Evolutionary conservation across 176 grass and related monocot genomes (phyloP).

Genomic region (Triticum aestivum): IWGSC_CS_RefSeq_v2.1 NC_057795.1:695526025-695526524

Average conservation of each 20-base stretch:
- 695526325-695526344: background rate
- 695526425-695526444: conserved; percentile 91
- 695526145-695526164: background rate
- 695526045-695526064: conserved; percentile 96
- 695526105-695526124: conserved; percentile 14
- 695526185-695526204: background rate
- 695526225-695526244: background rate
- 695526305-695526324: conserved; percentile 10
- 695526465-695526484: background rate
- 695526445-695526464: conserved; percentile 45
- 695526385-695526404: conserved; percentile 76
- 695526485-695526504: background rate
- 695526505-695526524: background rate
- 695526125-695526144: background rate
- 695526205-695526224: background rate
- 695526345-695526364: background rate
- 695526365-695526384: conserved; percentile 63
- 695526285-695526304: conserved; percentile 7
- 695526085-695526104: conserved; percentile 16
- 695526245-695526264: background rate
- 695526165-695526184: background rate
- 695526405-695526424: conserved; percentile 90
- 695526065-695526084: conserved; percentile 89
- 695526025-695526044: conserved; percentile 63
- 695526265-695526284: background rate